Evolutionary conservation across 768 basidiomycete genomes (phyloP).

Genomic region (Tricholoma furcatifolium): DNA sequence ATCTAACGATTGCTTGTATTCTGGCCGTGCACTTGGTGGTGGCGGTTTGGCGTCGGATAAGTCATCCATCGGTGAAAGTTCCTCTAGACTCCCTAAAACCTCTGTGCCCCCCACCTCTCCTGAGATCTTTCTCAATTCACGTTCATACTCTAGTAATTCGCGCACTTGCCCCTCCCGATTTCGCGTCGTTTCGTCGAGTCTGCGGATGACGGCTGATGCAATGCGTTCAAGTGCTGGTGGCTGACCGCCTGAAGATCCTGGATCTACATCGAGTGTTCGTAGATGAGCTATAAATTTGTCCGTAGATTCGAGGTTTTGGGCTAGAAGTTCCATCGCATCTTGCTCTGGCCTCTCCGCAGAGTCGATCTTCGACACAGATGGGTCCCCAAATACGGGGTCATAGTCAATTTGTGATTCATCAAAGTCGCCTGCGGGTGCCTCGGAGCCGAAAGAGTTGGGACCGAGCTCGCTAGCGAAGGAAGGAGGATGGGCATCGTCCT

Average conservation of each 20-base stretch:
- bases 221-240: conserved; percentile 60
- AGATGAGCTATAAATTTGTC: conserved; percentile 76
- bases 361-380: conserved; percentile 28
- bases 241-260: conserved; percentile 31
- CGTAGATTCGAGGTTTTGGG: conserved; percentile 73
- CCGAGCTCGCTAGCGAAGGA: conserved; percentile 47
- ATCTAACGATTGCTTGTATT: conserved; percentile 24
- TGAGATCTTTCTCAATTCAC: conserved; percentile 75
- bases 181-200: conserved; percentile 70
- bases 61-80: conserved; percentile 48
- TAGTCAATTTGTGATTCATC: conserved; percentile 31
- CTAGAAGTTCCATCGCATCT: conserved; percentile 73
- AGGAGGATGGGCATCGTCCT: conserved; percentile 24
- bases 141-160: conserved; percentile 73
- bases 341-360: conserved; percentile 31
- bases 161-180: conserved; percentile 83
- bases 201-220: conserved; percentile 74
- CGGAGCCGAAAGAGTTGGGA: conserved; percentile 26
- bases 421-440: conserved; percentile 24
- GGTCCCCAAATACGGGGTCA: conserved; percentile 46
- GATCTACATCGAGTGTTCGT: conserved; percentile 63
- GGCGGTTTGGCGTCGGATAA: conserved; percentile 35
- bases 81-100: conserved; percentile 66
- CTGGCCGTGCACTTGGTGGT: conserved; percentile 15
- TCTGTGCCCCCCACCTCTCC: conserved; percentile 78